Evolutionary conservation across 2,329 filamentous ascomycete genomes (phyloP), one percentile per base, ranked within the genome.

Genomic region (Amauroascus verrucosus): DNA sequence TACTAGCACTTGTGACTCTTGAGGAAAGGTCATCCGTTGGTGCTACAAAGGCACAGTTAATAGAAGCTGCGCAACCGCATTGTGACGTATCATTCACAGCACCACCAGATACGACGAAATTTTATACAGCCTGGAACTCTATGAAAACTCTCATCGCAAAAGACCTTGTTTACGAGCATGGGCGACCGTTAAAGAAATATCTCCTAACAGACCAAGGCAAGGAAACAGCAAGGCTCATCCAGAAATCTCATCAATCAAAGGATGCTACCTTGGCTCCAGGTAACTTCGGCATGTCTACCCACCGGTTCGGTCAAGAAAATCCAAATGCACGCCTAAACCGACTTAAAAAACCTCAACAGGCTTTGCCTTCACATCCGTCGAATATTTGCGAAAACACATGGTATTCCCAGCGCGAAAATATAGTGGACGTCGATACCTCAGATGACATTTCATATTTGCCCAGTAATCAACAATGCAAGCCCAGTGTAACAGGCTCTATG

Each of bases 121-220:
- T 80, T 61, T 86, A 87, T 61, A 91, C 86, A 0, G 87, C 87
- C 0, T 93, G 86, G 86, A 85, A 80, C 62, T 88, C 86, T 1
- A 89, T 91, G 77, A 87, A 86, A 64, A 88, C 84, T 0, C 70
- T 93, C 30, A 60, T 83, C 4, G 75, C 81, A 51, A 88, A 90
- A 63, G 85, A 88, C 54, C 70, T 90, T 2, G 84, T 90, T 0
- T 83, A 82, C 54, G 83, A 86, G 59, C 81, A 80, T 51, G 84
- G 85, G 0, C 76, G 84, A 14, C 86, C 85, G 0, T 67, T 81
- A 16, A 78, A 81, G 56, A 80, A 77, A 58, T 93, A 89, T 63
- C 74, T 76, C 1, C 70, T 93, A 33, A 88, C 86, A 0, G 85
- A 90, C 30, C 84, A 87, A 56, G 87, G 87, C 2, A 86, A 85